Percentiles rank a stretch among this genome's conserved stretches.
These are phyloP conservation scores for Copromyces sp. DNA, from an alignment of 495 filamentous ascomycete genomes.

Conservation along the genomic window DNA sequence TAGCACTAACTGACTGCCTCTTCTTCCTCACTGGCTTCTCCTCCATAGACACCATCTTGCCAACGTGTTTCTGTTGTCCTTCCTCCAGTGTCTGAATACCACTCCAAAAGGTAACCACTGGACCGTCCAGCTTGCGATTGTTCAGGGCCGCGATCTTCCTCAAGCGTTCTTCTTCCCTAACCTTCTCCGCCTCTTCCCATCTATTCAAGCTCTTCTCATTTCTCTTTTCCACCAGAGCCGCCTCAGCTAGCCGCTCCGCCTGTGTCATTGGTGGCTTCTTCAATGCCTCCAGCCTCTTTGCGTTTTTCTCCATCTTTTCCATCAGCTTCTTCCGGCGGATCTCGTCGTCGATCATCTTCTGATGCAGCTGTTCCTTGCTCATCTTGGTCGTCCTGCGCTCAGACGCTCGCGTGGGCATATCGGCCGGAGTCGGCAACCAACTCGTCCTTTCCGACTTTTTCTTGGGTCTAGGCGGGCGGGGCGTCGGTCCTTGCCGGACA, in stretches of 20 bases:
- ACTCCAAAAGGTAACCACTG: conserved; percentile 89
- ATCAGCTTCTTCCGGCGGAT: conserved; percentile 66
- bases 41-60: conserved; percentile 54
- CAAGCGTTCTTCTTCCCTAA: conserved; percentile 68
- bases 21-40: conserved; percentile 41
- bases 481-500: not conserved
- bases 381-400: conserved; percentile 72
- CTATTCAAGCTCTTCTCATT: conserved; percentile 87
- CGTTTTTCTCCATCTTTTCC: conserved; percentile 79
- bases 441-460: conserved; percentile 90
- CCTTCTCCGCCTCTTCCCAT: conserved; percentile 88
- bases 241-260: conserved; percentile 74
- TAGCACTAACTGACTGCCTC: conserved; percentile 23
- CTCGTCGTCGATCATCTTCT: conserved; percentile 75
- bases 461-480: conserved; percentile 52
- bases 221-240: conserved; percentile 66
- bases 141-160: conserved; percentile 75
- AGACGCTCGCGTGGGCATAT: conserved; percentile 73
- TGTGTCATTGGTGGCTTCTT: conserved; percentile 81
- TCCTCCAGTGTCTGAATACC: conserved; percentile 69
- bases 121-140: conserved; percentile 75
- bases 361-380: conserved; percentile 74
- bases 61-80: conserved; percentile 65
- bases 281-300: conserved; percentile 61
- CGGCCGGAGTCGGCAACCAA: conserved; percentile 72